Base-by-base conservation (phyloP, 805 yeast species). In the Saccharomycopsis microspora region DNA sequence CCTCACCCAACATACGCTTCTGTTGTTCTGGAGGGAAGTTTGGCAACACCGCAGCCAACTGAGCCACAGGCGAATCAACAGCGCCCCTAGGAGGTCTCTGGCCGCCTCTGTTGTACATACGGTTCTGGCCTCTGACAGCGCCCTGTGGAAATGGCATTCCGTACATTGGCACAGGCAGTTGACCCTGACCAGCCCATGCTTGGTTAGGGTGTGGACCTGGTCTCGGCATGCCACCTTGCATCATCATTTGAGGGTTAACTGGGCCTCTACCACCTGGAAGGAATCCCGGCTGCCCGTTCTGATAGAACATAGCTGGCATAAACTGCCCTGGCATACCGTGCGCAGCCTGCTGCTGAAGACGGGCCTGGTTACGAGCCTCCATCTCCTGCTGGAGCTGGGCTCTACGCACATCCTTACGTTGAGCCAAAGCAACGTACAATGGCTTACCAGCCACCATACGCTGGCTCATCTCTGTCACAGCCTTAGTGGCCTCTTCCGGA, bases 401-500 rank as follows among this genome's bases (percentile, higher is more conserved):
- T 67, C 95, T 84, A 79, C 98, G 88, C 50, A 87, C 95, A 60
- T 90, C 98, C 75, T 87, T 90, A 70, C 96, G 85, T 79, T 93
- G 98, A 60, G 98, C 98, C 64, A 93, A 80, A 53, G 97, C 96
- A 70, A 93, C 98, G 68, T 90, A 93, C 65, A 93, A 76, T 62
- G 97, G 98, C 78, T 93, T 93, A 66, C 89, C 87, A 59, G 80
- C 82, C 60, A 93, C 79, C 82, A 90, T 84, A 67, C 88, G 85
- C 73, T 88, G 96, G 80, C 90, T 88, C 96, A 90, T 89, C 76
- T 90, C 98, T 60, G 90, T 77, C 67, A 90, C 87, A 57, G 98
- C 98, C 74, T 87, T 88, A 62, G 96, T 85, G 59, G 98, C 98
- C 79, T 93, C 98, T 70, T 93, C 98, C 64, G 97, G 96, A 56